These are phyloP conservation scores for Acanthamoeba polyphaga DNA, from an alignment of 208 protist species.

Conservation along the genomic window DNA sequence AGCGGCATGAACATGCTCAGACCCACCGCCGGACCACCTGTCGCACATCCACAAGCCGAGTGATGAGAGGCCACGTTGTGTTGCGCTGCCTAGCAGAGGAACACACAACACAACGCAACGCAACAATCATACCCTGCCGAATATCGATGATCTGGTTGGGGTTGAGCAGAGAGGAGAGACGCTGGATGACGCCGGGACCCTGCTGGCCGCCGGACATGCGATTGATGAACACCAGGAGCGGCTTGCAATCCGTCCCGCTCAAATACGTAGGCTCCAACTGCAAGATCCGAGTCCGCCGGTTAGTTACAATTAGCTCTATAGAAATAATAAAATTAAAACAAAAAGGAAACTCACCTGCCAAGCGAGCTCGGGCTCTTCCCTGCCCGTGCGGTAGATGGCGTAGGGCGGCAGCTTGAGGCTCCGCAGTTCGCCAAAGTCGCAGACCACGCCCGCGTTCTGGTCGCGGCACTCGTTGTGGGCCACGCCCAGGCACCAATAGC, in stretches of 20 bases:
- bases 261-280: not conserved
- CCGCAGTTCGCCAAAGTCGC: slow-evolving; percentile 38
- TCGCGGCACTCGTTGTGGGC: slow-evolving; percentile 63
- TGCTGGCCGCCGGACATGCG: slow-evolving; percentile 51
- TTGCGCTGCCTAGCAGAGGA: not conserved
- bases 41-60: not conserved
- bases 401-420: slow-evolving; percentile 69
- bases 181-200: slow-evolving; percentile 49
- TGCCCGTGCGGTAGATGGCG: slow-evolving; percentile 37
- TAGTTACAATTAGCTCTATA: no score
- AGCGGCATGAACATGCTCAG: slow-evolving; percentile 46
- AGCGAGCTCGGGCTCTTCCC: not conserved
- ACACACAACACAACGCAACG: no score
- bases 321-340: no score
- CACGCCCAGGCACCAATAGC: slow-evolving; percentile 64
- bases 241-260: slow-evolving; percentile 22
- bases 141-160: slow-evolving; percentile 59
- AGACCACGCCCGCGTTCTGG: not conserved
- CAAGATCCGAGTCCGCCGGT: not conserved
- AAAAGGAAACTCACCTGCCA: not conserved
- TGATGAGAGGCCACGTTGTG: not conserved
- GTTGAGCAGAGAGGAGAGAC: slow-evolving; percentile 28
- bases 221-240: slow-evolving; percentile 51
- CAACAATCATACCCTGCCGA: slow-evolving; percentile 7
- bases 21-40: slow-evolving; percentile 27